Conservation (phyloP, 306 rosid species). For the Casuarina glauca region DNA sequence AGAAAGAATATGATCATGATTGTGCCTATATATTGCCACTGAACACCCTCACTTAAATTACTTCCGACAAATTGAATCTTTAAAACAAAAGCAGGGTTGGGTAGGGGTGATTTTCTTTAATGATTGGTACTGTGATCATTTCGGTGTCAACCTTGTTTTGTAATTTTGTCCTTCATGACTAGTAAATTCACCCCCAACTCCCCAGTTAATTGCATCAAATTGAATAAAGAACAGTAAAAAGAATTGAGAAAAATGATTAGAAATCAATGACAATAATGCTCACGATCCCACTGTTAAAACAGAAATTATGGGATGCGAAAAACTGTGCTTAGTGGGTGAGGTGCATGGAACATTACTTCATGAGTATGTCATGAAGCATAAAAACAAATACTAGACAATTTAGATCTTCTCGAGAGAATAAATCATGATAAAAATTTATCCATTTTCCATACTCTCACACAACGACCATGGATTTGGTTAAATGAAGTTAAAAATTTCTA, state of each 20-base stretch:
- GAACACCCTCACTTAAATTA: conserved; percentile 26
- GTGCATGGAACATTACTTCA: conserved; percentile 47
- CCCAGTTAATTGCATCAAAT: conserved; percentile 20
- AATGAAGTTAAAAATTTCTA: no score
- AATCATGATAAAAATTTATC: conserved; percentile 7
- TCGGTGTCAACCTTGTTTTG: conserved; percentile 30
- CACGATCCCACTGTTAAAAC: conserved; percentile 49
- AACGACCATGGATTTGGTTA: no score
- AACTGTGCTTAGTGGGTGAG: conserved; percentile 70
- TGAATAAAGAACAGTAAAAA: background rate
- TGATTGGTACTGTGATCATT: conserved; percentile 26
- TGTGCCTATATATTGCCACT: conserved; percentile 29
- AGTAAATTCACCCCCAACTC: conserved; percentile 22
- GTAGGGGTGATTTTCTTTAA: conserved; percentile 19
- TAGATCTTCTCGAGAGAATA: conserved; percentile 7
- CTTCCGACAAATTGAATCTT: conserved; percentile 54
- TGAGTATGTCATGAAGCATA: conserved; percentile 38
- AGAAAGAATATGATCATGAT: conserved; percentile 21
- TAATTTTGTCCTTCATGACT: conserved; percentile 36
- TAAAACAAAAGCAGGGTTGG: conserved; percentile 30
- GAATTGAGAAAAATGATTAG: conserved; percentile 46
- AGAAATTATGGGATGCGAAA: conserved; percentile 68
- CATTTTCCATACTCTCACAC: background rate
- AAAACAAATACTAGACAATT: background rate
- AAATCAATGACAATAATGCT: conserved; percentile 61